Percentiles rank a stretch among this genome's conserved stretches.
Conservation (phyloP, 768 basidiomycete genomes). For the Panaeolus papilionaceus region DNA sequence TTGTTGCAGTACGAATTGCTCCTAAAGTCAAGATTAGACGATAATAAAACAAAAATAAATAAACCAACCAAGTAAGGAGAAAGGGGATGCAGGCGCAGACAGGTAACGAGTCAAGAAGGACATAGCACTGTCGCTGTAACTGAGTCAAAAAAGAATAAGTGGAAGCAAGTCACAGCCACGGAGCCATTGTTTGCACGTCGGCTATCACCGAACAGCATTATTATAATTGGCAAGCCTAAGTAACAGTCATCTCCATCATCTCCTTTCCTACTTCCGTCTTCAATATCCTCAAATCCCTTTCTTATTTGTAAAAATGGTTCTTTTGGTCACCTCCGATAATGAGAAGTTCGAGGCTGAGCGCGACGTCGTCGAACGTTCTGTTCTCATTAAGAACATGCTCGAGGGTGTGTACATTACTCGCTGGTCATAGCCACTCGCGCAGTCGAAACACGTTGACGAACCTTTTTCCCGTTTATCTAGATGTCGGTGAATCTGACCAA, state of each 20-base stretch:
- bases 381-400: constrained; percentile 99
- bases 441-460: constrained; percentile 22
- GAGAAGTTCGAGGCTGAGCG: constrained; percentile 94
- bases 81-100: constrained; percentile 50
- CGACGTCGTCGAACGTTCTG: constrained; percentile 93
- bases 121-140: constrained; percentile 35
- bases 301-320: constrained; percentile 61
- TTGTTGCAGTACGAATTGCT: constrained; percentile 91
- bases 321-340: constrained; percentile 93
- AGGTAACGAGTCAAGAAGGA: constrained; percentile 55
- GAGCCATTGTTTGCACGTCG: constrained; percentile 32
- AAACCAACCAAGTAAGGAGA: constrained; percentile 50
- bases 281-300: constrained; percentile 24
- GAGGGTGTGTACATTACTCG: constrained; percentile 68
- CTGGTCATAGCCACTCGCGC: constrained; percentile 19
- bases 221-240: constrained; percentile 37
- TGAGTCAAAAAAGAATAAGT: constrained; percentile 32
- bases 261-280: constrained; percentile 30
- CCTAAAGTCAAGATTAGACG: constrained; percentile 47
- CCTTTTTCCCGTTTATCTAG: constrained; percentile 44
- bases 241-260: constrained; percentile 26
- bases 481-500: constrained; percentile 94
- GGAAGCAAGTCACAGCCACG: constrained; percentile 27
- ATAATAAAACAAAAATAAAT: constrained; percentile 14
- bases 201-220: constrained; percentile 43